These are phyloP conservation scores for Ceratonia siliqua DNA, from an alignment of 306 rosid species.

Conservation along the genomic window DNA sequence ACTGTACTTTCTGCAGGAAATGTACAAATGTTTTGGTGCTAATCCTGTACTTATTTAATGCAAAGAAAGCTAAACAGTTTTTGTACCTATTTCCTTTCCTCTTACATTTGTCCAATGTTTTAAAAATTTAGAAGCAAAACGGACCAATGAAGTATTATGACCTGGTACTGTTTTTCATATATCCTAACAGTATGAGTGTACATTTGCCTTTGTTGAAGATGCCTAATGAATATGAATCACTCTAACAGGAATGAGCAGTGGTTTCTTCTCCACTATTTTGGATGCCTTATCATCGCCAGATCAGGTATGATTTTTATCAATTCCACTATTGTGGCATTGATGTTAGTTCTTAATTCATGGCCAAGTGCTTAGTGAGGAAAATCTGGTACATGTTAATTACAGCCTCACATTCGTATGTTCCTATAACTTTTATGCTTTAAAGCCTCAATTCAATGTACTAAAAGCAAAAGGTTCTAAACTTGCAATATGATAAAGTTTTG, in stretches of 20 bases:
- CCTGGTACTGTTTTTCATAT: background rate
- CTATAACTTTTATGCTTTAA: background rate
- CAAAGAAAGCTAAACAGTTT: background rate
- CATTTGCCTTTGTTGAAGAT: background rate
- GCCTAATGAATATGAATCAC: background rate
- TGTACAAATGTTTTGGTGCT: background rate
- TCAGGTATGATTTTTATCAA: too few relatives aligned
- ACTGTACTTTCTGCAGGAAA: background rate
- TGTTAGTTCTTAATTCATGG: background rate
- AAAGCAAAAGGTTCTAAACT: background rate
- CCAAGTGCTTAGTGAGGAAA: background rate
- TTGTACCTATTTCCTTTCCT: background rate
- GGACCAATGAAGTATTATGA: background rate
- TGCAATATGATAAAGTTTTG: background rate
- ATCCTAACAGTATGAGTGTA: background rate
- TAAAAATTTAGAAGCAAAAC: background rate
- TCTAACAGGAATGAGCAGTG: background rate
- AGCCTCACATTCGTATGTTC: background rate
- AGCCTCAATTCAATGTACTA: background rate
- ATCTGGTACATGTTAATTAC: background rate
- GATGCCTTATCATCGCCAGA: background rate
- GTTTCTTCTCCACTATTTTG: background rate
- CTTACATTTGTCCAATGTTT: background rate
- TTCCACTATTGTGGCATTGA: too few relatives aligned
- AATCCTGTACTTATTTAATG: slow-evolving; percentile 1